Evolutionary conservation across 805 yeast genomes (phyloP), one percentile per base, ranked within the genome.

Genomic region (Starmerella vaccinii): DNA sequence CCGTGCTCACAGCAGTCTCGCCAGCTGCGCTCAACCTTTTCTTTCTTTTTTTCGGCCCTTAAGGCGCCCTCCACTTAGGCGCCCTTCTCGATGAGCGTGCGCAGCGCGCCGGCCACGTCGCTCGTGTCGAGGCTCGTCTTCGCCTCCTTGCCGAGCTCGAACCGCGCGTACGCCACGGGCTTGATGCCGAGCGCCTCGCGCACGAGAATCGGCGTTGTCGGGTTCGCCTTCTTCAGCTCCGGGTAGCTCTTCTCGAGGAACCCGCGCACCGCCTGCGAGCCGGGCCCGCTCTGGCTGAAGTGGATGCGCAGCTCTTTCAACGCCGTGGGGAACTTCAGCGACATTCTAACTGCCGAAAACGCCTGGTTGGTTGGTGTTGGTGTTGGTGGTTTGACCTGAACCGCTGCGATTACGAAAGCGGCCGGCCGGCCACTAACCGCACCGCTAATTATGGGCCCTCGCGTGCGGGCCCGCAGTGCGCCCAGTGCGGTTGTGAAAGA

Each of bases 241-340:
- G 83, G 79, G 66, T 85, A 85, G 61, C 80, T 71, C 50, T 75
- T 71, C 44, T 76, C 67, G 56, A 86, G 70, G 62, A 82, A 86
- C 16, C 76, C 69, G 78, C 75, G 78, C 59, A 84, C 71, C 7
- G 83, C 78, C 9, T 70, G 72, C 13, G 89, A 77, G 5, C 85
- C 77, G 55, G 78, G 77, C n/a, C 84, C 83, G n/a, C 81, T 74
- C 67, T 83, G 92, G 29, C 87, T 81, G 57, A 85, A 72, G 63
- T 85, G 87, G 68, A 84, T 82, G 67, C 95, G 77, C 62, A 86
- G 73, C 71, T 86, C 95, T 64, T 74, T 84, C 57, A 85, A 74
- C 10, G 84, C 76, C 50, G 59, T 62, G 2, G 77, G 71, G 33
- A 74, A 63, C 22, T 61, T 62, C 62, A 62, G 67, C 53, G 58